Evolutionary conservation across 352 stramenopile genomes (phyloP), one percentile per base, ranked within the genome.

Genomic region (Globisporangium rhizosaccharum): DNA sequence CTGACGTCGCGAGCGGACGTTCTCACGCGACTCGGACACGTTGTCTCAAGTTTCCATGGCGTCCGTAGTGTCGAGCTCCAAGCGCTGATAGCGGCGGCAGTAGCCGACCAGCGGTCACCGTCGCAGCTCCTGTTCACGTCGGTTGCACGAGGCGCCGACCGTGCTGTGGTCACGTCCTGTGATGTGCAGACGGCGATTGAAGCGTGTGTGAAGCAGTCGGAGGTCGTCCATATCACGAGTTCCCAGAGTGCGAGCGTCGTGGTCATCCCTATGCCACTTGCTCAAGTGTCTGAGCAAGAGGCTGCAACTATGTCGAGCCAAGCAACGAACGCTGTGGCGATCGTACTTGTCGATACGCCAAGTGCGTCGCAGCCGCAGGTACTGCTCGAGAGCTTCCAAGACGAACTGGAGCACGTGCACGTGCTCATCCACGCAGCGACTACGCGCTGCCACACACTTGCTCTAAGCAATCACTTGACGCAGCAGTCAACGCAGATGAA

Each of bases 21-120:
- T 2, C n/a, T 66, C 1, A 3, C 11, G 20, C 12, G 23, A 1
- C 10, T 66, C 15, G 60, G 60, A 15, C n/a, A 53, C 2, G 37
- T 46, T 6, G 46, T 66, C 54, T 15, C 41, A 6, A 46, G 14
- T 18, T 6, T 61, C 2, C 26, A 53, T 28, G 49, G 44, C 17
- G 47, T 66, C 20, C 8, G 5, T 2, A 41, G 48, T 10, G 53
- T 61, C 8, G 46, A 61, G 6, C 33, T 59, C 33, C 44, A 45
- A 11, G 20, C n/a, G 20, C 3, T 18, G 8, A 8, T 8, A 39
- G 33, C 5, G 10, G 7, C 33, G 2, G 33, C 33, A 39, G 33
- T 12, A 14, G 33, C 33, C 5, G 10, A 39, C 33, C 33, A 39
- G 33, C 33, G 33, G 1, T 39, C 33, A 0, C 33, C 33, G 8